Evolutionary conservation across 306 rosid genomes (phyloP).

Genomic region (Ammopiptanthus mongolicus): DNA sequence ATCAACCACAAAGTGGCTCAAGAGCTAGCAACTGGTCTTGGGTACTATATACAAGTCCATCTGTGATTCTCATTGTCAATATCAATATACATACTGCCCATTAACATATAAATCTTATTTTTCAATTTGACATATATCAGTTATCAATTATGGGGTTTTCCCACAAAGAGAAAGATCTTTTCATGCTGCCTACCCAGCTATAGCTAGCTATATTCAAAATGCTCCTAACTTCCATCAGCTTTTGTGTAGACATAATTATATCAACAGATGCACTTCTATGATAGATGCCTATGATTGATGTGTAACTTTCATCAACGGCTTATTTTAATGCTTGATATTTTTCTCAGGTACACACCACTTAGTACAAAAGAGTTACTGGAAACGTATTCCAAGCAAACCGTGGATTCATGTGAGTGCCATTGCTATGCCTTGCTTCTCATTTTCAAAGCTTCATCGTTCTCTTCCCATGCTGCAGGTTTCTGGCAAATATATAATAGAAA

Average conservation of each 20-base stretch:
- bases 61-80: conserved; percentile 7
- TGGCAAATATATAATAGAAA: neutral
- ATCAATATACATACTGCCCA: neutral
- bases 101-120: neutral
- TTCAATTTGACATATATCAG: neutral
- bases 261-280: neutral
- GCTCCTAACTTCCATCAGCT: neutral
- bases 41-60: conserved; percentile 41
- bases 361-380: conserved; percentile 77
- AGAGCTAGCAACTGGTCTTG: conserved; percentile 85
- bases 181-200: neutral
- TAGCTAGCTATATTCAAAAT: neutral
- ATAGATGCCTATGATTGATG: neutral
- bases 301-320: neutral
- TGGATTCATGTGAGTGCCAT: conserved; percentile 75
- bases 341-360: conserved; percentile 79
- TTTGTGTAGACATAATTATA: neutral
- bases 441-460: conserved; percentile 6
- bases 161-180: neutral
- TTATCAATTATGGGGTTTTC: neutral
- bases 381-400: conserved; percentile 56
- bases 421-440: neutral
- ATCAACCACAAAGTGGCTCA: conserved; percentile 81
- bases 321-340: conserved; percentile 20
- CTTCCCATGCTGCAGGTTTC: neutral